Conservation (phyloP, 176 grass and related monocot genomes). For the Aegilops tauschii region DNA sequence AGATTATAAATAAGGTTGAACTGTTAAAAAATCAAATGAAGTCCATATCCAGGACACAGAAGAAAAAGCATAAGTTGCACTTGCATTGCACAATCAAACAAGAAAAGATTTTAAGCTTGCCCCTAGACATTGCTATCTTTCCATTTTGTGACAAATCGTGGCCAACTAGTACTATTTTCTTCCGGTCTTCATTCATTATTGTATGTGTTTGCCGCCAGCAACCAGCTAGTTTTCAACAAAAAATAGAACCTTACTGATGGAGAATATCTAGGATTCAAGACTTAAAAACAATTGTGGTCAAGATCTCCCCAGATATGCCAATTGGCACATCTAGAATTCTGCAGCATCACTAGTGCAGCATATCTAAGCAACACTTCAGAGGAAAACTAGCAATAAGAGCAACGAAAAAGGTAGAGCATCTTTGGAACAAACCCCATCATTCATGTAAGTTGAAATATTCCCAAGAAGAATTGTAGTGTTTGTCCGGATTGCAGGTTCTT, state of each 20-base stretch:
- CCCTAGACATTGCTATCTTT: neutral
- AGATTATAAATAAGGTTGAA: conserved; percentile 8
- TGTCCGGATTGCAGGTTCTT: conserved; percentile 95
- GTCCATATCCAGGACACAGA: neutral
- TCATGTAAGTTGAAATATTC: conserved; percentile 96
- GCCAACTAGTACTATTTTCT: neutral
- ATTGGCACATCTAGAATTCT: conserved; percentile 1
- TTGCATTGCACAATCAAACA: neutral
- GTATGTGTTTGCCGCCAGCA: neutral
- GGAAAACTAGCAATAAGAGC: conserved; percentile 17
- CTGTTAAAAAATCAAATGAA: conserved; percentile 25
- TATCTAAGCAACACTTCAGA: conserved; percentile 17
- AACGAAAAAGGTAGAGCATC: conserved; percentile 1
- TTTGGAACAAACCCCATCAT: conserved; percentile 85
- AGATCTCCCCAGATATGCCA: neutral
- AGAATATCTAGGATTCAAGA: neutral
- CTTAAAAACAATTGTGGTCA: neutral
- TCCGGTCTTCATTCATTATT: neutral
- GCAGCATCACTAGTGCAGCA: neutral
- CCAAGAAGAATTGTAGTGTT: conserved; percentile 98
- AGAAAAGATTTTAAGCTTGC: neutral
- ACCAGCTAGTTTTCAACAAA: conserved; percentile 19
- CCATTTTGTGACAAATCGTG: neutral
- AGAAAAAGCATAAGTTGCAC: neutral
- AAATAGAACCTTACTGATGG: neutral